A percentile compares a stretch with the other conserved stretches of the same genome.
phyloP scores from a whole-genome alignment of 139 green algal genomes.

The Spirogloea muscicola region DNA sequence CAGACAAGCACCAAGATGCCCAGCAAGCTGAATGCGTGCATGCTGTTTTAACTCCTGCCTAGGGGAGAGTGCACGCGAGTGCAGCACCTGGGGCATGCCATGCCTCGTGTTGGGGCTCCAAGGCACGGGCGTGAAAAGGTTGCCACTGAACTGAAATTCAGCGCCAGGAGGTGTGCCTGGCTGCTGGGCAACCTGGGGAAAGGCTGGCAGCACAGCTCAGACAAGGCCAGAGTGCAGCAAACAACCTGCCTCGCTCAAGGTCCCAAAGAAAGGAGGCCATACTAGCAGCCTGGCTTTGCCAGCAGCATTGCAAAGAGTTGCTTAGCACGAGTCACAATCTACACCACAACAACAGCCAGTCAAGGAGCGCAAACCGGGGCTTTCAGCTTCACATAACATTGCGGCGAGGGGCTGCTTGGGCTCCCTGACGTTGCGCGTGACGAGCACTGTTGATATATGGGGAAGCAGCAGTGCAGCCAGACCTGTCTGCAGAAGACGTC shows the following conservation, averaged over 20 bases:
- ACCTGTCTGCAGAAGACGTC: conserved; percentile 35
- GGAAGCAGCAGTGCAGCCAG: not conserved
- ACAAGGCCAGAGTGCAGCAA: not conserved
- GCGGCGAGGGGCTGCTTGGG: too few relatives aligned
- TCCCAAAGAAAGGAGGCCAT: not conserved
- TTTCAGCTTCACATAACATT: too few relatives aligned
- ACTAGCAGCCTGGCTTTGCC: not conserved
- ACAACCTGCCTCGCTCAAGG: not conserved
- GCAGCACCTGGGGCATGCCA: conserved; percentile 39
- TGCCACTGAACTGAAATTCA: conserved; percentile 19
- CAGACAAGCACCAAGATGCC: too few relatives aligned
- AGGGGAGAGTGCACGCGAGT: too few relatives aligned
- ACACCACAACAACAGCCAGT: too few relatives aligned
- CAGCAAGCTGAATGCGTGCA: too few relatives aligned
- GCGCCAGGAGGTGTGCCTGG: conserved; percentile 10
- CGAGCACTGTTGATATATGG: not conserved
- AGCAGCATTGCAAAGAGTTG: not conserved
- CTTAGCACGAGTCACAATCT: not conserved
- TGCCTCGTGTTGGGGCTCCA: conserved; percentile 18
- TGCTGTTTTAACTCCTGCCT: too few relatives aligned
- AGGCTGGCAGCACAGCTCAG: conserved; percentile 1
- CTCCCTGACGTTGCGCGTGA: too few relatives aligned
- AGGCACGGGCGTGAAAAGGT: conserved; percentile 31
- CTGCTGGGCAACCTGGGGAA: conserved; percentile 21
- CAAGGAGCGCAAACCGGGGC: too few relatives aligned